Evolutionary conservation across 2,329 filamentous ascomycete species (phyloP), one percentile per base, ranked within the genome.

Genomic region (Diatrype stigma): DNA sequence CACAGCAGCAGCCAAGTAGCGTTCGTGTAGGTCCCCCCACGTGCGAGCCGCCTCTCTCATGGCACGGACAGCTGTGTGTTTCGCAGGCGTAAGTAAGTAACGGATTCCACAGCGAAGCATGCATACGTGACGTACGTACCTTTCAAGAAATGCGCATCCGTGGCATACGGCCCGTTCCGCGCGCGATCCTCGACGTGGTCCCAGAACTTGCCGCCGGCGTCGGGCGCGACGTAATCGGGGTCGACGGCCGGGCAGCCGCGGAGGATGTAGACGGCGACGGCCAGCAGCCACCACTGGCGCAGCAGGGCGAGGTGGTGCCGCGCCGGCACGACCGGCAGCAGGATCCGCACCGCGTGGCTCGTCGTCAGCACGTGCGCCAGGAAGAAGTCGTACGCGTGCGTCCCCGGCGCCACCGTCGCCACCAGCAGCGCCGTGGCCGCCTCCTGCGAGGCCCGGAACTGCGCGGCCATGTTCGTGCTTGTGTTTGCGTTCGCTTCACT

Each of bases 211-310:
- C 76, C 80, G 37, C 80, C 77, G n/a, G 83, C 61, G 42, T 90
- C 75, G 0, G 76, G 66, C 5, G 77, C 74, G 51, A 94, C 78
- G 26, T 79, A 76, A 51, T 86, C 80, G n/a, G 81, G 72, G 49
- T 87, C 79, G 51, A 96, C 82, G 51, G 77, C 73, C 1, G 92
- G 94, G 19, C 93, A 79, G 23, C 87, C 72, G 62, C 89, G 86
- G 2, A 84, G 73, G 48, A 96, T 82, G 65, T 94, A 97, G 11
- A 92, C 80, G 0, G 84, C 81, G 40, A 96, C 68, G 0, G 87
- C 83, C 40, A 96, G 80, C 5, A 99, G 73, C 89, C 90, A 96
- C 91, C 94, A 97, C 67, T 96, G 85, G 37, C 88, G 78, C 8
- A 97, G 77, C 4, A 99, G 73, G 21, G 74, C 74, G 44, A 90